Evolutionary conservation across 2,329 filamentous ascomycete genomes (phyloP).

Genomic region (Zelopaecilomyces penicillatus): DNA sequence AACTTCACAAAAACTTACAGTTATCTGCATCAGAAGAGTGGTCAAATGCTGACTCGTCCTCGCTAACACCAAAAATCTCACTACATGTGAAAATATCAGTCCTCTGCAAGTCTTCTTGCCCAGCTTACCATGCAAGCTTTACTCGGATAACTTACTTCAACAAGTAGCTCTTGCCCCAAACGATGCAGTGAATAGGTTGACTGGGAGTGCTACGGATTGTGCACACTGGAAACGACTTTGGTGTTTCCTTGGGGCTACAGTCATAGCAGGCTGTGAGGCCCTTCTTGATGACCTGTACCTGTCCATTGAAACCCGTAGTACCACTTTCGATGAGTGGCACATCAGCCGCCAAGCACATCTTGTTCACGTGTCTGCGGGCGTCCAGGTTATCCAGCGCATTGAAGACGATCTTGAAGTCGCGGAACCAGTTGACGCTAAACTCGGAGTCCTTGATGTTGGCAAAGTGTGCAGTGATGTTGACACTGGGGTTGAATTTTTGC

Average conservation of each 20-base stretch:
- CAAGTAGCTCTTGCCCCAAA: constrained; percentile 96
- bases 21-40: constrained; percentile 76
- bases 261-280: constrained; percentile 93
- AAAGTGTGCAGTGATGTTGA: constrained; percentile 81
- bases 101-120: neutral
- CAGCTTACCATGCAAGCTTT: neutral
- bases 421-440: constrained; percentile 87
- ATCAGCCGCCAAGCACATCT: constrained; percentile 89
- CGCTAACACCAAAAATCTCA: constrained; percentile 86
- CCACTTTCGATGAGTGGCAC: constrained; percentile 92
- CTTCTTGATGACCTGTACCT: constrained; percentile 94
- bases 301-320: constrained; percentile 94
- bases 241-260: constrained; percentile 79
- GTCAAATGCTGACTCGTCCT: constrained; percentile 77
- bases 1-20: constrained; percentile 32
- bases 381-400: constrained; percentile 96
- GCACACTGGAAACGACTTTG: constrained; percentile 91
- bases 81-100: constrained; percentile 5
- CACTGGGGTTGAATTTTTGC: constrained; percentile 78
- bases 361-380: constrained; percentile 88
- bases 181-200: constrained; percentile 96
- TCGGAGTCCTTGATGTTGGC: constrained; percentile 87
- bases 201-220: constrained; percentile 95
- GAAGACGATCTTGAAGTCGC: constrained; percentile 76
- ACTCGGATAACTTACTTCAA: constrained; percentile 50